phyloP scores from a whole-genome alignment of 2,329 filamentous ascomycete species.

The Aureobasidium sp. region DNA sequence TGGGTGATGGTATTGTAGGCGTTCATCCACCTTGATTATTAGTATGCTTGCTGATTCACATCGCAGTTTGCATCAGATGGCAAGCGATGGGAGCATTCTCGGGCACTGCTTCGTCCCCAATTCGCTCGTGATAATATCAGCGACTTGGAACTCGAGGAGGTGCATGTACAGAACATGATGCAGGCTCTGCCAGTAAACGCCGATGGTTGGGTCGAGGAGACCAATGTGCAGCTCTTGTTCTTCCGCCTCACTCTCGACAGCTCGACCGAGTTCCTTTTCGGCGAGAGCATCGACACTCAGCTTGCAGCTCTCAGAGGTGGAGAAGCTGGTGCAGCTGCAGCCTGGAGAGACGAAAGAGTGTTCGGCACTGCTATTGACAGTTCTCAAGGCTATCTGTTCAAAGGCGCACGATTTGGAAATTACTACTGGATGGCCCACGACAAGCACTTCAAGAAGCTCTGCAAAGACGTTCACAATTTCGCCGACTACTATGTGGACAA shows the following conservation, averaged over 20 bases:
- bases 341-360: conserved; percentile 28
- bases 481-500: conserved; percentile 44
- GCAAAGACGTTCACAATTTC: conserved; percentile 28
- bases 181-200: conserved; percentile 23
- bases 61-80: conserved; percentile 24
- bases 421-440: conserved; percentile 29
- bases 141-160: conserved; percentile 31
- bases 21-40: rapidly evolving
- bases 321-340: conserved; percentile 7
- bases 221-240: conserved; percentile 36
- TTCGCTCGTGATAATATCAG: conserved; percentile 33
- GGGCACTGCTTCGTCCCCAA: conserved; percentile 32
- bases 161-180: conserved; percentile 30
- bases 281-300: conserved; percentile 35
- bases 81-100: conserved; percentile 30
- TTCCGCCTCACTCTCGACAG: conserved; percentile 45
- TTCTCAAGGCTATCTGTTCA: conserved; percentile 33
- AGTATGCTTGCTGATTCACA: not conserved
- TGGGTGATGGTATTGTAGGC: conserved; percentile 28
- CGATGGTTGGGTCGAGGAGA: conserved; percentile 21
- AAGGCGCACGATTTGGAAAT: conserved; percentile 31
- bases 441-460: conserved; percentile 30
- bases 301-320: conserved; percentile 23
- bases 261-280: conserved; percentile 45
- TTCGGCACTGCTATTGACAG: conserved; percentile 40